These are phyloP conservation scores for Glycine latifolia DNA, from an alignment of 306 rosid species.

Conservation along the genomic window DNA sequence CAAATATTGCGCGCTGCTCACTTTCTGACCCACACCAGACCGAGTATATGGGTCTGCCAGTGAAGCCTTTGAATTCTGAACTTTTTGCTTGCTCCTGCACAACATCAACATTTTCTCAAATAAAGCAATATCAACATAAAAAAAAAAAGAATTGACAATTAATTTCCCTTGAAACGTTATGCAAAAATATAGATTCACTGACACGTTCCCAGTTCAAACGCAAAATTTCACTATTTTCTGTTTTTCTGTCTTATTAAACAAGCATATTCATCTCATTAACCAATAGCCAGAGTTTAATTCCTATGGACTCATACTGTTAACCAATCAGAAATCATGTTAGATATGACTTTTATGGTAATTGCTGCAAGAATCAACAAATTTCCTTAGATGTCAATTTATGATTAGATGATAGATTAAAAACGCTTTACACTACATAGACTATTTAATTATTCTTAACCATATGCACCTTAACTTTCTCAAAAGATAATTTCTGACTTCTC, in stretches of 20 bases:
- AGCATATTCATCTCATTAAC: not conserved
- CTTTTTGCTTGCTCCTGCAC: slow-evolving; percentile 83
- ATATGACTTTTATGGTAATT: too few species aligned
- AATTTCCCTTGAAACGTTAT: not conserved
- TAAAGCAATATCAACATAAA: slow-evolving; percentile 22
- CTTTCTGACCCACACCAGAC: slow-evolving; percentile 78
- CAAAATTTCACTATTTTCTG: not conserved
- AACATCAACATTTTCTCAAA: slow-evolving; percentile 20
- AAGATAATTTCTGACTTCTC: not conserved
- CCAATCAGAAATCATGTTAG: too few species aligned
- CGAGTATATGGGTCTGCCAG: slow-evolving; percentile 87
- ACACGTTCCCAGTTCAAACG: slow-evolving; percentile 10
- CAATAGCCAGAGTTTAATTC: too few species aligned
- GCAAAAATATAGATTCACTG: slow-evolving; percentile 9
- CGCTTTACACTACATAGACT: too few species aligned
- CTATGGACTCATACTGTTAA: too few species aligned
- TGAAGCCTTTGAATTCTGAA: slow-evolving; percentile 80
- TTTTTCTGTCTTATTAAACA: not conserved
- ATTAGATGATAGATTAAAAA: too few species aligned
- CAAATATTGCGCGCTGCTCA: slow-evolving; percentile 85
- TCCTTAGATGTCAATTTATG: too few species aligned
- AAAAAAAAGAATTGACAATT: not conserved
- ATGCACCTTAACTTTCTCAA: too few species aligned
- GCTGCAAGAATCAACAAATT: too few species aligned
- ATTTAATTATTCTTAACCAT: too few species aligned